Conservation (phyloP, 768 basidiomycete genomes). For the Symmetrospora coprosmae region DNA sequence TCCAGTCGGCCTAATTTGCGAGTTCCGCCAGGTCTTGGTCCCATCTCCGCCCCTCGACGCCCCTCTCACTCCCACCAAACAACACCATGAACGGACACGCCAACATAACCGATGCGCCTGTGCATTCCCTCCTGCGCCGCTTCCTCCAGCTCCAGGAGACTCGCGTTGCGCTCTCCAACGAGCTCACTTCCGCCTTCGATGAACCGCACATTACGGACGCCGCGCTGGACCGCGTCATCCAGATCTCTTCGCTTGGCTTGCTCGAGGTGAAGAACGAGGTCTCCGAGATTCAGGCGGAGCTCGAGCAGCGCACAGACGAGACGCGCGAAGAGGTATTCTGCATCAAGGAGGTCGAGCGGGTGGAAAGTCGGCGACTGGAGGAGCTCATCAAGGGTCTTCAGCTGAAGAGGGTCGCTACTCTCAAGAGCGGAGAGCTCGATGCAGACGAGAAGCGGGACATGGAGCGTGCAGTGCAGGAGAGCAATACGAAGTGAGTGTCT, state of each 20-base stretch:
- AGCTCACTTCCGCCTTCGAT: conserved; percentile 7
- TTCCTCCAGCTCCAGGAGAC: conserved; percentile 9
- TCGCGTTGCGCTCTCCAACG: not conserved
- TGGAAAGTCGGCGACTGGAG: not conserved
- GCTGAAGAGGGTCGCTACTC: not conserved
- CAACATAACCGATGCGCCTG: not conserved
- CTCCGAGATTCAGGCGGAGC: not conserved
- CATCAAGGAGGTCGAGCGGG: not conserved
- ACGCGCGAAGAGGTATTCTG: not conserved
- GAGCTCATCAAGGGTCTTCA: conserved; percentile 6
- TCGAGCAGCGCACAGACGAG: not conserved
- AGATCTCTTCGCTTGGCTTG: conserved; percentile 5
- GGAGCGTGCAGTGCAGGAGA: not conserved
- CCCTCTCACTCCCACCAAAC: too few relatives aligned
- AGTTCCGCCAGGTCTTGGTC: too few relatives aligned
- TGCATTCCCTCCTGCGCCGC: not conserved
- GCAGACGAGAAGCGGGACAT: not conserved
- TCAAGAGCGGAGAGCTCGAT: not conserved
- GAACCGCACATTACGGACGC: conserved; percentile 2
- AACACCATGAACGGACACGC: not conserved
- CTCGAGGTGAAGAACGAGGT: conserved; percentile 8
- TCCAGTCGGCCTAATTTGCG: too few relatives aligned
- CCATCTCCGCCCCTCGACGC: too few relatives aligned
- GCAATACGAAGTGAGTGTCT: not conserved
- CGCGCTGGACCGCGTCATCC: not conserved